These are phyloP conservation scores for Acer saccharum DNA, from an alignment of 345 rosid species.

Conservation along the genomic window DNA sequence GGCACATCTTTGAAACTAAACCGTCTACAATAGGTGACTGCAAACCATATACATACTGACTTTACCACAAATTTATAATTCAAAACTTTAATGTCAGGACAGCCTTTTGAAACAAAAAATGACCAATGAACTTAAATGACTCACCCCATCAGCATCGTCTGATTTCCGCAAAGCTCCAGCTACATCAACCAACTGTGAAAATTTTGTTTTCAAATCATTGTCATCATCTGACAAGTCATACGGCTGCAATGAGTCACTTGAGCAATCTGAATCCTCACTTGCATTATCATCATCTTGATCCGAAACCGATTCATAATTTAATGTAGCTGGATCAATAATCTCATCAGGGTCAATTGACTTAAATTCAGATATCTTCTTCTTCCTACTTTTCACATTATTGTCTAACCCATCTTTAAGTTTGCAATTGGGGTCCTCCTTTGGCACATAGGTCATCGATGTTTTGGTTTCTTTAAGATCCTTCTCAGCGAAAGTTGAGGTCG, in stretches of 20 bases:
- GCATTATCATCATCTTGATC: constrained; percentile 59
- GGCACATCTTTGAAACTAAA: not conserved
- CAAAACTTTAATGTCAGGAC: not conserved
- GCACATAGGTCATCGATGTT: constrained; percentile 32
- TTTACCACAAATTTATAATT: not conserved
- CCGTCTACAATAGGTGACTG: not conserved
- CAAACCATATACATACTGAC: not conserved
- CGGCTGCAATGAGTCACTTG: constrained; percentile 85
- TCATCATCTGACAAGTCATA: constrained; percentile 90
- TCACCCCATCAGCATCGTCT: constrained; percentile 91
- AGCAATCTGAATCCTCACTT: constrained; percentile 68
- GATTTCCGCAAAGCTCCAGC: constrained; percentile 89
- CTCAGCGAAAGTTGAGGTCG: constrained; percentile 28
- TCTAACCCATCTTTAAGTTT: constrained; percentile 23
- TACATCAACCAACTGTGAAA: constrained; percentile 87
- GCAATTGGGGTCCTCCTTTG: constrained; percentile 29
- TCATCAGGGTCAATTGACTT: constrained; percentile 83
- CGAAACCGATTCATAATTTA: constrained; percentile 58
- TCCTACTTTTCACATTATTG: constrained; percentile 36
- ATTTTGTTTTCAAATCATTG: constrained; percentile 61
- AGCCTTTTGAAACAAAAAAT: constrained; percentile 16
- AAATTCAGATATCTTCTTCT: constrained; percentile 44
- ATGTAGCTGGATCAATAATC: constrained; percentile 73
- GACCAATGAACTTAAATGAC: constrained; percentile 33
- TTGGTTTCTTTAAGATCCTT: constrained; percentile 36